Evolutionary conservation across 352 stramenopile species (phyloP).

Genomic region (Pythium rhizo-oryzae): DNA sequence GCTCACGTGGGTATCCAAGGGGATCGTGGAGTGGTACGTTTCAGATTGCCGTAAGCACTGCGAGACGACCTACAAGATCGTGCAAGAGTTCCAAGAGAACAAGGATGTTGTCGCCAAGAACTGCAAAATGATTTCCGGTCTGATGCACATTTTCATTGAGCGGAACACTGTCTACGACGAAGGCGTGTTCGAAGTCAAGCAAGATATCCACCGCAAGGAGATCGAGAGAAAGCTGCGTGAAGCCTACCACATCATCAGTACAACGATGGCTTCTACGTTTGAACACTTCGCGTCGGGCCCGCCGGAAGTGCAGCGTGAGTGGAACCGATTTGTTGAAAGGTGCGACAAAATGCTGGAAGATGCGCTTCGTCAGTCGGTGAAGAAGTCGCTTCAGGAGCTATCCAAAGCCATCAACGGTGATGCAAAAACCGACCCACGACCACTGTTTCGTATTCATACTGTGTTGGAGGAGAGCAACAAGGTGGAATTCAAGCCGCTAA

Average conservation of each 20-base stretch:
- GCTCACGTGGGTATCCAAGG: conserved; percentile 93
- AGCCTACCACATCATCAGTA: conserved; percentile 85
- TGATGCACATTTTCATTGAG: conserved; percentile 95
- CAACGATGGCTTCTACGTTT: conserved; percentile 91
- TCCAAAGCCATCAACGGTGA: conserved; percentile 95
- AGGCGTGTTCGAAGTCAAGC: conserved; percentile 91
- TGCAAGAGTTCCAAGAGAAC: conserved; percentile 90
- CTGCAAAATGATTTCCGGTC: conserved; percentile 86
- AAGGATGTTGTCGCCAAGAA: conserved; percentile 87
- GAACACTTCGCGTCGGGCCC: conserved; percentile 90
- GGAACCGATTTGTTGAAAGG: conserved; percentile 88
- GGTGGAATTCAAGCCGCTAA: conserved; percentile 94
- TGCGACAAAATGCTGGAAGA: conserved; percentile 93
- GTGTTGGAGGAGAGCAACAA: conserved; percentile 91
- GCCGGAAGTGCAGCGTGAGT: conserved; percentile 92
- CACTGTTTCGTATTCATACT: conserved; percentile 93
- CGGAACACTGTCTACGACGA: conserved; percentile 95
- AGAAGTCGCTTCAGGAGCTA: conserved; percentile 94
- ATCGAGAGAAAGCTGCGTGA: conserved; percentile 79
- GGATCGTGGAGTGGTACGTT: conserved; percentile 94
- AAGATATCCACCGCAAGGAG: conserved; percentile 87
- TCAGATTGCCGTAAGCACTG: conserved; percentile 90
- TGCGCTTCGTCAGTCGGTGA: conserved; percentile 91
- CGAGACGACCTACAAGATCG: conserved; percentile 87
- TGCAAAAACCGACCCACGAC: conserved; percentile 89